Evolutionary conservation across 2,329 filamentous ascomycete species (phyloP).

Genomic region (Zymoseptoria ardabiliae): DNA sequence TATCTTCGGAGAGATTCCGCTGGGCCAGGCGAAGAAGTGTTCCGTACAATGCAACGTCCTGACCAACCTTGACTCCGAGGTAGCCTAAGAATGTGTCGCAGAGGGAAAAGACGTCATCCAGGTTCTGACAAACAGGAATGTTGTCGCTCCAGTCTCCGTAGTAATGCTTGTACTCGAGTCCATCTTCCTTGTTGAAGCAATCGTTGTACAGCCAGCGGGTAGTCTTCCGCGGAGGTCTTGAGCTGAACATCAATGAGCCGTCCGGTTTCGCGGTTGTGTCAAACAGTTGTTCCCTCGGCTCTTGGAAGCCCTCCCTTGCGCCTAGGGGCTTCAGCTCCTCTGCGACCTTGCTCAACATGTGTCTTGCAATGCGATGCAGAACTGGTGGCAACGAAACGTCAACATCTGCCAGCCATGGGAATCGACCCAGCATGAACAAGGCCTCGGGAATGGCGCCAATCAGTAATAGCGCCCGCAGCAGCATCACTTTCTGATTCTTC

Average conservation of each 20-base stretch:
- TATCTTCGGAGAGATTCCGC: conserved; percentile 63
- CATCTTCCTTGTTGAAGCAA: conserved; percentile 60
- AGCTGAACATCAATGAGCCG: conserved; percentile 50
- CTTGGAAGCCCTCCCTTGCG: conserved; percentile 36
- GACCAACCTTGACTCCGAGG: conserved; percentile 82
- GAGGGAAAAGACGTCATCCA: conserved; percentile 84
- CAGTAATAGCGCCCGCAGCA: conserved; percentile 77
- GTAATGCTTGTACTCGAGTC: conserved; percentile 80
- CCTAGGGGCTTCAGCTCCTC: conserved; percentile 43
- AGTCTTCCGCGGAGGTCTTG: conserved; percentile 56
- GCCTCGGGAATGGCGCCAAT: conserved; percentile 91
- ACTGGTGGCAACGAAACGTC: conserved; percentile 74
- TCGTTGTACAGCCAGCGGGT: conserved; percentile 82
- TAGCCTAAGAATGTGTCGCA: conserved; percentile 78
- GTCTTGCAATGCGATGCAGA: conserved; percentile 76
- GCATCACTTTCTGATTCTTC: conserved; percentile 75
- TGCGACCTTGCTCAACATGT: conserved; percentile 73
- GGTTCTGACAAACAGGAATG: conserved; percentile 78
- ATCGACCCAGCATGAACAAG: conserved; percentile 82
- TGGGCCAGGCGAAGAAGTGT: conserved; percentile 82
- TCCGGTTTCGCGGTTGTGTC: conserved; percentile 65
- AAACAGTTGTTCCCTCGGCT: conserved; percentile 42
- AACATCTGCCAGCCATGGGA: conserved; percentile 83
- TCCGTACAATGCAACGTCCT: conserved; percentile 67
- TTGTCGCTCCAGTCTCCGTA: conserved; percentile 97